Evolutionary conservation across 495 filamentous ascomycete species (phyloP).

Genomic region (Aspergillus homomorphus): DNA sequence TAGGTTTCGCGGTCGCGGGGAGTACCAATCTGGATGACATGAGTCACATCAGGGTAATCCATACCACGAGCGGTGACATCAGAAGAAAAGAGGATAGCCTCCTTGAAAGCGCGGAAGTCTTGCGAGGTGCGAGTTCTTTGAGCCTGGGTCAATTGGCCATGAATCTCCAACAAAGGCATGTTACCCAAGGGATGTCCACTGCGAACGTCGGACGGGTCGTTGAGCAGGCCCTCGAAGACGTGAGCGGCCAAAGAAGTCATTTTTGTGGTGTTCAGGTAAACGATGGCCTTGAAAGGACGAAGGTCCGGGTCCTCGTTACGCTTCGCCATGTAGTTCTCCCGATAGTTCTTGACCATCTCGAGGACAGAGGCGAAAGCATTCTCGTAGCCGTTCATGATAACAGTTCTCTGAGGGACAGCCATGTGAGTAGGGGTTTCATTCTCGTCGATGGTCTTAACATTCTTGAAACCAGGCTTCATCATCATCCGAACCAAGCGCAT

Average conservation of each 20-base stretch:
- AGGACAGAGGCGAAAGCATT: constrained; percentile 74
- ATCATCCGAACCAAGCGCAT: constrained; percentile 68
- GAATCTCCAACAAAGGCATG: constrained; percentile 63
- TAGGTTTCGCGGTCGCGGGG: constrained; percentile 63
- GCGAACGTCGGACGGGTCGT: constrained; percentile 20
- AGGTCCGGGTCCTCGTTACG: background rate
- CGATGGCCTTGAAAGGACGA: constrained; percentile 85
- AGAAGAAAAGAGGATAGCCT: constrained; percentile 80
- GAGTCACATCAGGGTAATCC: constrained; percentile 72
- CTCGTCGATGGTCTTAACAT: constrained; percentile 75
- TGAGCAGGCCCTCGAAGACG: constrained; percentile 55
- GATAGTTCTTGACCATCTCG: constrained; percentile 62
- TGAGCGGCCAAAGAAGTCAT: constrained; percentile 60
- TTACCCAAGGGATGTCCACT: constrained; percentile 44
- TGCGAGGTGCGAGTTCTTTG: constrained; percentile 65
- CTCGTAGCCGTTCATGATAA: constrained; percentile 62
- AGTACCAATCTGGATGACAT: constrained; percentile 67
- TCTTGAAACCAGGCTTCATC: constrained; percentile 72
- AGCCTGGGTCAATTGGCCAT: constrained; percentile 70
- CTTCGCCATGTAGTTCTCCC: constrained; percentile 27
- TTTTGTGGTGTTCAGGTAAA: constrained; percentile 80
- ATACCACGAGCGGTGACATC: constrained; percentile 93
- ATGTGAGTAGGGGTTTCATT: constrained; percentile 84
- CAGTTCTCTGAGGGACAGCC: constrained; percentile 72
- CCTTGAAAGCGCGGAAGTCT: constrained; percentile 58